Evolutionary conservation across 225 moss, liverwort and hornwort genomes (phyloP), one percentile per base, ranked within the genome.

Genomic region (Physcomitrellopsis africana): DNA sequence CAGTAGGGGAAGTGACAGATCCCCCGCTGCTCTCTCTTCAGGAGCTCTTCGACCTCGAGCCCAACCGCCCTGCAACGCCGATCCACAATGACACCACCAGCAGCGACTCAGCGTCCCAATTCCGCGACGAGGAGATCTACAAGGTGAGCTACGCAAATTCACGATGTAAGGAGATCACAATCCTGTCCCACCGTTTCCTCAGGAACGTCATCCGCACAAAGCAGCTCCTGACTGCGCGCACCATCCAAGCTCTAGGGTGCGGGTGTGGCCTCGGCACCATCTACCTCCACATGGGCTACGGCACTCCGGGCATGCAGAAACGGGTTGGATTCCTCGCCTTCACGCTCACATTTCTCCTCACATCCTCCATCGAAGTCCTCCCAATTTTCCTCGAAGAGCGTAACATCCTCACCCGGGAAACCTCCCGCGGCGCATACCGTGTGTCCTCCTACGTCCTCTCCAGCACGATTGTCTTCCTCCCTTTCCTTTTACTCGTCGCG

Each of bases 371-470:
- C 1, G 94, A 95, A 63, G 94, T 89, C 7, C 86, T 95, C 0
- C 91, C 94, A 0, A 95, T 95, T 3, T 95, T 95, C 20, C 79
- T 95, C 0, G 84, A 86, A 29, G 94, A 95, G 29, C 85, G 91
- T 19, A 85, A 91, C 68, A 95, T 95, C 10, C 68, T 95, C 18
- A 89, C 83, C 14, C 74, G 89, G 20, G 94, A 95, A 65, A 83
- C 87, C 0, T 95, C 94, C 2, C 82, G 94, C 49, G 94, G 94
- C 0, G 94, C 94, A 4, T 95, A 95, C 44, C 91, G 94, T 16
- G 72, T 95, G 41, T 95, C 94, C 0, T 89, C 89, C 2, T 95
- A 95, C 54, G 81, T 82, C 14, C 67, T 95, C 2, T 88, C 92
- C 44, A 92, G 90, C 74, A 84, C 87, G 5, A 58, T 95, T 8